These are phyloP conservation scores for Botryosphaeria dothidea DNA, from an alignment of 2,329 filamentous ascomycete genomes.

Conservation along the genomic window DNA sequence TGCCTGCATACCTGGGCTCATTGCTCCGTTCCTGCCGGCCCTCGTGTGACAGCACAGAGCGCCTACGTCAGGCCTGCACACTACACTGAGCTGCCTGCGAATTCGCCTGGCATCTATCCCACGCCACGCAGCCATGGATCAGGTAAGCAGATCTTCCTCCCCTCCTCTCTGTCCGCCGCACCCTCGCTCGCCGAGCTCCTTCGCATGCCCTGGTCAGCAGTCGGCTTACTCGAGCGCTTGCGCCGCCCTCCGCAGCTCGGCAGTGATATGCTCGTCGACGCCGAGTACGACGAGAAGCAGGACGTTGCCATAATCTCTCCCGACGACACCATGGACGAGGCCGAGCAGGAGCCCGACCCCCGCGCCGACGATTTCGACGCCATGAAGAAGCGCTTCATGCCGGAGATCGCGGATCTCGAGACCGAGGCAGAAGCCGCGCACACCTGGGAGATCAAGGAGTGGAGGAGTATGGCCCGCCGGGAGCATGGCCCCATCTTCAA, in stretches of 20 bases:
- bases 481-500: constrained; percentile 87
- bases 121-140: constrained; percentile 35
- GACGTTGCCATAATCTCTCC: constrained; percentile 64
- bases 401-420: constrained; percentile 76
- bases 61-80: constrained; percentile 5
- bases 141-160: constrained; percentile 32
- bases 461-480: constrained; percentile 74
- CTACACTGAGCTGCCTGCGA: constrained; percentile 1
- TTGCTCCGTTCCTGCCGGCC: constrained; percentile 10
- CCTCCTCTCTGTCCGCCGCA: constrained; percentile 22
- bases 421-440: constrained; percentile 72
- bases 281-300: constrained; percentile 63
- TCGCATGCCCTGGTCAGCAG: not conserved
- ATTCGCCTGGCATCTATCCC: constrained; percentile 14
- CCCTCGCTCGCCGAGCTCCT: not conserved
- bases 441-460: constrained; percentile 88
- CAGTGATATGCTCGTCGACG: constrained; percentile 64
- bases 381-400: constrained; percentile 79
- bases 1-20: not conserved
- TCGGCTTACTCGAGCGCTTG: constrained; percentile 13
- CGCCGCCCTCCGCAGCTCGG: constrained; percentile 48
- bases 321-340: constrained; percentile 58
- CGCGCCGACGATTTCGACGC: constrained; percentile 70
- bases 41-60: constrained; percentile 5
- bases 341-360: constrained; percentile 54